These are phyloP conservation scores for Fusarium sp. DNA, from an alignment of 2,329 filamentous ascomycete species.

Conservation along the genomic window DNA sequence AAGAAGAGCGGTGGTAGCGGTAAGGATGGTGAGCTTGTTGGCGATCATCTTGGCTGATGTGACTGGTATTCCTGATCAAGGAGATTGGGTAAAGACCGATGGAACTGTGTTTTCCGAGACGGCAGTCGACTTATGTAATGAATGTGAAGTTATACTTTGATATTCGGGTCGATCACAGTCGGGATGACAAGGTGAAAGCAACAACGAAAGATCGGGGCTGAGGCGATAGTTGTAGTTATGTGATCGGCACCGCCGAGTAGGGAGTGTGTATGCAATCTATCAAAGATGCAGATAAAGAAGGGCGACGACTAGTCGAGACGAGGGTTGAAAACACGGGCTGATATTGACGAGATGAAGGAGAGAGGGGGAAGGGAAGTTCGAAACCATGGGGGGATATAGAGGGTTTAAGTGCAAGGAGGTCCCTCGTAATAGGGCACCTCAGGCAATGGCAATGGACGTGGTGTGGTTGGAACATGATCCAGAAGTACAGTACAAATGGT, in stretches of 20 bases:
- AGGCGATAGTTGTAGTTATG: slow-evolving; percentile 29
- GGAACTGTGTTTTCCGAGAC: slow-evolving; percentile 1
- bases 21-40: slow-evolving; percentile 53
- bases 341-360: slow-evolving; percentile 37
- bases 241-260: slow-evolving; percentile 49
- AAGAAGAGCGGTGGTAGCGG: slow-evolving; percentile 54
- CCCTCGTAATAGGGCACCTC: slow-evolving; percentile 11
- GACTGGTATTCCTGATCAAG: neutral
- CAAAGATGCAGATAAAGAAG: slow-evolving; percentile 57
- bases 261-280: slow-evolving; percentile 53
- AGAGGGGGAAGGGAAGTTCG: slow-evolving; percentile 20
- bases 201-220: slow-evolving; percentile 27
- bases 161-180: slow-evolving; percentile 33
- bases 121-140: slow-evolving; percentile 20
- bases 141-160: slow-evolving; percentile 17
- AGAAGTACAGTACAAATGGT: slow-evolving; percentile 11
- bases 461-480: slow-evolving; percentile 1
- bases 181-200: slow-evolving; percentile 22
- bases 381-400: slow-evolving; percentile 27
- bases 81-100: neutral
- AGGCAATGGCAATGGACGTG: neutral
- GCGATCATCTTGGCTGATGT: slow-evolving; percentile 50
- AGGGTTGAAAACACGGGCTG: slow-evolving; percentile 35
- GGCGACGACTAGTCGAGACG: slow-evolving; percentile 37
- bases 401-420: slow-evolving; percentile 36